Conservation (phyloP, 179 eudicot genomes). For the Carnegiea gigantea region DNA sequence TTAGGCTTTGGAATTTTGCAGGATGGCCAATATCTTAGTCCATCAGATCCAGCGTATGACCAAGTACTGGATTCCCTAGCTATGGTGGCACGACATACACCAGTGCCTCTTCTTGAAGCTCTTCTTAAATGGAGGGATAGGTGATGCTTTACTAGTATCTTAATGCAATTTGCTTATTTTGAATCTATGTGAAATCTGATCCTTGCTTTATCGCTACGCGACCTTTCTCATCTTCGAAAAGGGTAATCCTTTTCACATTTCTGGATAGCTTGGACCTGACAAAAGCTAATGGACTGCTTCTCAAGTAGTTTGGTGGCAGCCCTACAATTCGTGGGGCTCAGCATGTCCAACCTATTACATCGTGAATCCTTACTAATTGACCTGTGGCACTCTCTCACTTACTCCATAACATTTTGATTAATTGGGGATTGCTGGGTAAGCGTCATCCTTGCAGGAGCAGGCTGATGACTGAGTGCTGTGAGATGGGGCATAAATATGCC, state of each 20-base stretch:
- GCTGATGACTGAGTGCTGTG: neutral
- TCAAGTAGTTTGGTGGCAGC: neutral
- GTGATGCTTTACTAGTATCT: constrained; percentile 32
- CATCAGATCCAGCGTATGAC: constrained; percentile 98
- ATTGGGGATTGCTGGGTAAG: neutral
- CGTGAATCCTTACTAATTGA: neutral
- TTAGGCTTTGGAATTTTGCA: constrained; percentile 29
- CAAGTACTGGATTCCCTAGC: constrained; percentile 98
- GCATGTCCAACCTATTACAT: neutral
- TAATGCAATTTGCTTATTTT: neutral
- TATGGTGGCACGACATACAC: constrained; percentile 99
- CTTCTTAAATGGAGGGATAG: constrained; percentile 97
- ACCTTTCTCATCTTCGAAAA: neutral
- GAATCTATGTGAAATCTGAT: neutral
- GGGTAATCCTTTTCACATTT: neutral
- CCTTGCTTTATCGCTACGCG: neutral
- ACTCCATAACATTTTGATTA: neutral
- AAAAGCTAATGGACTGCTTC: neutral
- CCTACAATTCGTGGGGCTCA: neutral
- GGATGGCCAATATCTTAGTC: constrained; percentile 99
- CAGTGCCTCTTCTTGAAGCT: constrained; percentile 95
- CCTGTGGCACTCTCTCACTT: neutral
- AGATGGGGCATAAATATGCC: neutral
- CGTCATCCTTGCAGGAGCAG: neutral
- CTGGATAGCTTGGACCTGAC: neutral